Evolutionary conservation across 805 yeast species (phyloP).

Genomic region (Lachancea sp.): DNA sequence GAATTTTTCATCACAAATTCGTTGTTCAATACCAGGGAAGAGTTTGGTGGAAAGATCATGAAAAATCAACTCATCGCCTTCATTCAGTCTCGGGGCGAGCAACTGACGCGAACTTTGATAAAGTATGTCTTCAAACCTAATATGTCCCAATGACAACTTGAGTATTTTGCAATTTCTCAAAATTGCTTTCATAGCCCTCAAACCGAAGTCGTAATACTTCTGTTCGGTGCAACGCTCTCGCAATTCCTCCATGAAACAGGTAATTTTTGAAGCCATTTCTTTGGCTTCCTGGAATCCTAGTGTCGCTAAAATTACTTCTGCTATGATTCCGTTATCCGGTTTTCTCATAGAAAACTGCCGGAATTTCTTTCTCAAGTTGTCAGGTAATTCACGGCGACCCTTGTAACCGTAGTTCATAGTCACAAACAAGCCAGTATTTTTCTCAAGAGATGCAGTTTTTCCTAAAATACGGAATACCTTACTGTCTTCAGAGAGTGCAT

Average conservation of each 20-base stretch:
- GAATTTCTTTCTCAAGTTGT: slow-evolving; percentile 74
- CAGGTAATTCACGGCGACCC: slow-evolving; percentile 80
- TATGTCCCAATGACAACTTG: slow-evolving; percentile 24
- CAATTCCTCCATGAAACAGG: slow-evolving; percentile 49
- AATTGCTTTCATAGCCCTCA: slow-evolving; percentile 70
- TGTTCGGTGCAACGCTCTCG: slow-evolving; percentile 42
- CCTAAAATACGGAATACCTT: slow-evolving; percentile 39
- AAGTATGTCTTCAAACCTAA: slow-evolving; percentile 30
- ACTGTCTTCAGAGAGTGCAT: slow-evolving; percentile 35
- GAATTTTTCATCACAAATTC: slow-evolving; percentile 27
- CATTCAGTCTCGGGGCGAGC: slow-evolving; percentile 60
- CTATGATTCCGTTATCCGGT: slow-evolving; percentile 66
- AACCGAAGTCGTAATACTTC: slow-evolving; percentile 83
- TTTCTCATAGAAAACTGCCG: slow-evolving; percentile 64
- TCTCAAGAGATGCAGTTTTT: slow-evolving; percentile 35
- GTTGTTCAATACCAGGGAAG: slow-evolving; percentile 28
- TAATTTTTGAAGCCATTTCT: slow-evolving; percentile 42
- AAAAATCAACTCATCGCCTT: slow-evolving; percentile 39
- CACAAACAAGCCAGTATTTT: slow-evolving; percentile 66
- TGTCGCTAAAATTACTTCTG: slow-evolving; percentile 63
- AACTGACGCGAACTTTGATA: slow-evolving; percentile 52
- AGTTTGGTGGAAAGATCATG: slow-evolving; percentile 11
- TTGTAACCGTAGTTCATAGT: slow-evolving; percentile 88
- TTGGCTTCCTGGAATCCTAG: slow-evolving; percentile 57
- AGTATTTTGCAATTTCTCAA: slow-evolving; percentile 52